Evolutionary conservation across 129 eudicot genomes (phyloP).

Genomic region (Helianthus tuberosus): DNA sequence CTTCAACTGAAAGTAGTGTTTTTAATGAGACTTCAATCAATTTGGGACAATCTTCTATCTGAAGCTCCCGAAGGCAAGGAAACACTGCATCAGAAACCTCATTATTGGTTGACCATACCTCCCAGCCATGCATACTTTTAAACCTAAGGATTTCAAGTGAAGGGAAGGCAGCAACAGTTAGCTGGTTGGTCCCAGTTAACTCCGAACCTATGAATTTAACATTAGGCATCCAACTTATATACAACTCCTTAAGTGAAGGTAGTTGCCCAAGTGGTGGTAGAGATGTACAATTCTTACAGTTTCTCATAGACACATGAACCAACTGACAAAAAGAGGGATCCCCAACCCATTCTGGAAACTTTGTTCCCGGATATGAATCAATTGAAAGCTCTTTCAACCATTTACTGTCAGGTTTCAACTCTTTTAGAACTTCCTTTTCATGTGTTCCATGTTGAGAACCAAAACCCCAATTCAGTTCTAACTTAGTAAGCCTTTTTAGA

Average conservation of each 20-base stretch:
- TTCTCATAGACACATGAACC: background rate
- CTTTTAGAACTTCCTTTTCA: conserved; percentile 5
- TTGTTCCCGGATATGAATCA: conserved; percentile 6
- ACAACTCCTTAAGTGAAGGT: background rate
- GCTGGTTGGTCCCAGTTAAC: conserved; percentile 2
- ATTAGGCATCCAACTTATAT: background rate
- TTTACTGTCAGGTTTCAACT: background rate
- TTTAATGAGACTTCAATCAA: no score
- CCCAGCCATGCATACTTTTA: no score
- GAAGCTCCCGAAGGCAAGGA: no score
- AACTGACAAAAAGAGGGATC: conserved; percentile 22
- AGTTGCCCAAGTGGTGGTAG: background rate
- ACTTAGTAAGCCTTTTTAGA: background rate
- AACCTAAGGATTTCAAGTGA: no score
- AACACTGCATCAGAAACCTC: no score
- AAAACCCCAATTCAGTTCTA: background rate
- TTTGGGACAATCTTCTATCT: no score
- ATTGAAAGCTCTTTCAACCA: background rate
- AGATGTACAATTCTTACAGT: conserved; percentile 7
- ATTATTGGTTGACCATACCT: no score
- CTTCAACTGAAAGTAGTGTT: no score
- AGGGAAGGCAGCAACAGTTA: no score
- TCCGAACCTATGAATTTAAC: background rate
- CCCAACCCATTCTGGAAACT: conserved; percentile 34
- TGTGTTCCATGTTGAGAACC: background rate